Conservation (phyloP, 2,329 filamentous ascomycete species). For the Chaetomium sp. region DNA sequence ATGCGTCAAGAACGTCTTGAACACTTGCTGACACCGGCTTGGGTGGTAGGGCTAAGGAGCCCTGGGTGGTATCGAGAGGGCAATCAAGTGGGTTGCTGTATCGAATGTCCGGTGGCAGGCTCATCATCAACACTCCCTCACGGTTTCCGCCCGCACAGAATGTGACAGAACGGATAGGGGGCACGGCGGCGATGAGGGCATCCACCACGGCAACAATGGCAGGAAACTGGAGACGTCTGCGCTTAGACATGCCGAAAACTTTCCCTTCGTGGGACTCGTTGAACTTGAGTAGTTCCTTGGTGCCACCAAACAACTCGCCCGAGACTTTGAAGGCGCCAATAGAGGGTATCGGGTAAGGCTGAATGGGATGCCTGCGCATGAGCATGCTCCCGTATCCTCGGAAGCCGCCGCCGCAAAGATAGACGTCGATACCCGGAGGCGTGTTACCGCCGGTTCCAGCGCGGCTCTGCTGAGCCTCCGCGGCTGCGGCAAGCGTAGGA, state of each 20-base stretch:
- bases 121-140: conserved; percentile 74
- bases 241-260: conserved; percentile 72
- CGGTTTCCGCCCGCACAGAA: conserved; percentile 83
- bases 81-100: conserved; percentile 55
- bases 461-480: conserved; percentile 32
- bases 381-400: conserved; percentile 85
- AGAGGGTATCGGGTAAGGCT: conserved; percentile 76
- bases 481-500: conserved; percentile 41
- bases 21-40: conserved; percentile 24
- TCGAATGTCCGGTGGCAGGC: conserved; percentile 52
- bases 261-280: conserved; percentile 47
- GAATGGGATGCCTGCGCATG: conserved; percentile 67
- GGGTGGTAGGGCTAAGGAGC: not conserved
- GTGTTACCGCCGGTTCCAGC: conserved; percentile 22
- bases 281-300: conserved; percentile 43
- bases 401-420: conserved; percentile 85
- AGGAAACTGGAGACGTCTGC: conserved; percentile 73
- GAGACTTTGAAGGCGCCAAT: conserved; percentile 71
- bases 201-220: conserved; percentile 78
- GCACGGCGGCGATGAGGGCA: conserved; percentile 62
- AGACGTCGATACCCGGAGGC: conserved; percentile 56
- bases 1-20: conserved; percentile 32
- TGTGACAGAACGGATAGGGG: conserved; percentile 63
- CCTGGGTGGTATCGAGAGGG: not conserved
- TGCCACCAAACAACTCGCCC: conserved; percentile 53